Conservation (phyloP, 352 stramenopile species). For the Pythium sp. region DNA sequence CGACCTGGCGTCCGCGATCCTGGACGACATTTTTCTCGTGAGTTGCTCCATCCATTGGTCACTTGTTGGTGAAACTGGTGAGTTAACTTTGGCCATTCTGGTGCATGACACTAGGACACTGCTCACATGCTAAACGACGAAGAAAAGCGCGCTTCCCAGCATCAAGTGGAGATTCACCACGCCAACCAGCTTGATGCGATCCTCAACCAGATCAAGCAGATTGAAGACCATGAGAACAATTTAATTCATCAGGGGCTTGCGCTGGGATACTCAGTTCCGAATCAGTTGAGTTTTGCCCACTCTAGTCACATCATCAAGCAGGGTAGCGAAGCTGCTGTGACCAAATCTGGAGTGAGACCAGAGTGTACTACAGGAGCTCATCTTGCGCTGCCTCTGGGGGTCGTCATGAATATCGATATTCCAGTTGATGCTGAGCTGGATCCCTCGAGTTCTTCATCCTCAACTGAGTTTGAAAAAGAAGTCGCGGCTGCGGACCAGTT, state of each 20-base stretch:
- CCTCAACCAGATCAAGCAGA: slow-evolving; percentile 39
- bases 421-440: slow-evolving; percentile 1
- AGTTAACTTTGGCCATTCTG: neutral
- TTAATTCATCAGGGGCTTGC: slow-evolving; percentile 38
- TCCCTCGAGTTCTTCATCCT: neutral
- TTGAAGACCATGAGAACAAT: slow-evolving; percentile 40
- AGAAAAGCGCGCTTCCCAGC: slow-evolving; percentile 31
- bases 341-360: neutral
- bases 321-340: neutral
- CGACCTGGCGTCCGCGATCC: slow-evolving; percentile 44
- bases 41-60: neutral
- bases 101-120: slow-evolving; percentile 37
- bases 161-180: slow-evolving; percentile 26
- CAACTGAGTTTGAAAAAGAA: neutral
- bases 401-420: slow-evolving; percentile 47
- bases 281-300: slow-evolving; percentile 12
- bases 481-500: neutral
- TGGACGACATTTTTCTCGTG: slow-evolving; percentile 67
- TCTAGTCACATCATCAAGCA: neutral
- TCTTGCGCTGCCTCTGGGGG: slow-evolving; percentile 37
- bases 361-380: neutral
- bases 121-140: slow-evolving; percentile 56
- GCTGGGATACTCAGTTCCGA: slow-evolving; percentile 20
- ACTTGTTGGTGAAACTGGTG: neutral
- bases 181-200: slow-evolving; percentile 46